Evolutionary conservation across 2,329 filamentous ascomycete genomes (phyloP).

Genomic region (Fusarium devonianum): DNA sequence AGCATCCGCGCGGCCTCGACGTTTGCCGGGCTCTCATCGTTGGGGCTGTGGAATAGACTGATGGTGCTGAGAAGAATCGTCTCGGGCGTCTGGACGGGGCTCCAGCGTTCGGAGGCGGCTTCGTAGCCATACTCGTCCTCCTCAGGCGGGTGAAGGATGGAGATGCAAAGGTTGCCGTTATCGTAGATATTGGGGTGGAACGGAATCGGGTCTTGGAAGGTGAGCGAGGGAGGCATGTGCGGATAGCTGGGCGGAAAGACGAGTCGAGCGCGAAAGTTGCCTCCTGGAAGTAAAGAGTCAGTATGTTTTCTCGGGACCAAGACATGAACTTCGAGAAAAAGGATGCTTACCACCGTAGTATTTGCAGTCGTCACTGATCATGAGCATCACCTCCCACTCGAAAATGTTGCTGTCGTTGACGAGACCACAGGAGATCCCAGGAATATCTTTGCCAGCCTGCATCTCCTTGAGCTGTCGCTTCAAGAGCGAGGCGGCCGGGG

Average conservation of each 20-base stretch:
- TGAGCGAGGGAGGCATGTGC: slow-evolving; percentile 85
- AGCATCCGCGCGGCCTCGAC: slow-evolving; percentile 90
- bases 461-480: slow-evolving; percentile 91
- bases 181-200: slow-evolving; percentile 97
- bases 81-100: slow-evolving; percentile 92
- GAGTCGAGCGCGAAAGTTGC: slow-evolving; percentile 87
- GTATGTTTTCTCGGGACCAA: too few species aligned
- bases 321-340: slow-evolving; percentile 7
- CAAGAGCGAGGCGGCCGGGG: slow-evolving; percentile 76
- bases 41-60: slow-evolving; percentile 89
- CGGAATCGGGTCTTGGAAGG: slow-evolving; percentile 80
- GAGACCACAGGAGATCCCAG: slow-evolving; percentile 91
- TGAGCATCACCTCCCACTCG: slow-evolving; percentile 98
- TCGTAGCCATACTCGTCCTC: slow-evolving; percentile 97
- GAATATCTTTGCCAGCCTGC: slow-evolving; percentile 88
- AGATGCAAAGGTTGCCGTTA: slow-evolving; percentile 91
- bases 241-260: slow-evolving; percentile 88
- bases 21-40: slow-evolving; percentile 95
- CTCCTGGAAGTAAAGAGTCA: slow-evolving; percentile 63
- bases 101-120: slow-evolving; percentile 88
- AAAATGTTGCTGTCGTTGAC: slow-evolving; percentile 88
- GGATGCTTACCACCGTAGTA: slow-evolving; percentile 80
- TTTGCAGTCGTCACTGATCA: slow-evolving; percentile 95
- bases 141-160: slow-evolving; percentile 92
- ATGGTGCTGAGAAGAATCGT: slow-evolving; percentile 93